These are phyloP conservation scores for Danielozyma ontarioensis DNA, from an alignment of 805 yeast genomes.

Conservation along the genomic window DNA sequence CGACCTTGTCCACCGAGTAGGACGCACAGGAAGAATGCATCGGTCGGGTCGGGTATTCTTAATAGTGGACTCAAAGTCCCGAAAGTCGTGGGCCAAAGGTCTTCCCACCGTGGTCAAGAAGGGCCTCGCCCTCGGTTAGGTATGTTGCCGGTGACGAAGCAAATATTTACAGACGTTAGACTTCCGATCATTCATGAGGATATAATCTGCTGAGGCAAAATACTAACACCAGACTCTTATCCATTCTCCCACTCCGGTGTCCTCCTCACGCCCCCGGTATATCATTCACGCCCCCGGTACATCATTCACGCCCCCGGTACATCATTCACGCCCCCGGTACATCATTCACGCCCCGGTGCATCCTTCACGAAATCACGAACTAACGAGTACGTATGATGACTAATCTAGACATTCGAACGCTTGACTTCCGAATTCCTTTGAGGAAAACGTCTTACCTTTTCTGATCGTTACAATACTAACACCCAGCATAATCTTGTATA, in stretches of 20 bases:
- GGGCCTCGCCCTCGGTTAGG: slow-evolving; percentile 31
- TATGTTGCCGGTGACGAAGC: slow-evolving; percentile 5
- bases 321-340: neutral
- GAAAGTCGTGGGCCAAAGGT: slow-evolving; percentile 79
- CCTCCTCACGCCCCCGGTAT: neutral
- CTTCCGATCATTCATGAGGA: slow-evolving; percentile 4
- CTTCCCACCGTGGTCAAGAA: slow-evolving; percentile 63
- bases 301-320: slow-evolving; percentile 2
- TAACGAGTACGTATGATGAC: slow-evolving; percentile 16
- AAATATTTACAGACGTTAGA: slow-evolving; percentile 6
- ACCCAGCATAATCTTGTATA: neutral
- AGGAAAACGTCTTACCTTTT: slow-evolving; percentile 16
- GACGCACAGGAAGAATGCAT: slow-evolving; percentile 91
- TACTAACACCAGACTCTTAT: slow-evolving; percentile 1
- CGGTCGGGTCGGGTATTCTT: slow-evolving; percentile 84
- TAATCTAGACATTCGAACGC: slow-evolving; percentile 20
- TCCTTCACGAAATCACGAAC: neutral
- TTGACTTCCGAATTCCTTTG: slow-evolving; percentile 23
- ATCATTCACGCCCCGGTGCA: slow-evolving; percentile 9
- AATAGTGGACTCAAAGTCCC: slow-evolving; percentile 61
- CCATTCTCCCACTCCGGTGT: neutral
- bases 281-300: neutral
- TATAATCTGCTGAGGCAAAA: neutral
- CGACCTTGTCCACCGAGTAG: slow-evolving; percentile 86
- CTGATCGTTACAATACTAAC: slow-evolving; percentile 11